Evolutionary conservation across 2,329 filamentous ascomycete genomes (phyloP).

Genomic region (Penicillium concentricum): DNA sequence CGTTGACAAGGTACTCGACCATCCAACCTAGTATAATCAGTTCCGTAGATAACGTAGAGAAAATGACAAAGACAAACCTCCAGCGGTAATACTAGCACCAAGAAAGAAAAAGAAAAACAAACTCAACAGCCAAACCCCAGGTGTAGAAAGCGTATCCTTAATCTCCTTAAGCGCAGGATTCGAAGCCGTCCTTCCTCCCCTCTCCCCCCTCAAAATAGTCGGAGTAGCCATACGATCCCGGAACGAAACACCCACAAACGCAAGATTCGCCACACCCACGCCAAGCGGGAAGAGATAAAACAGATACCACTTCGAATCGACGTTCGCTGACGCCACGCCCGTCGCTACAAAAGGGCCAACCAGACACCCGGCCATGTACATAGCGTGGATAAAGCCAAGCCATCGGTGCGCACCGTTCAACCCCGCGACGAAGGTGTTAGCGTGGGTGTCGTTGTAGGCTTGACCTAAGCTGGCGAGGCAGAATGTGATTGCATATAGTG

Average conservation of each 20-base stretch:
- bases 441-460: slow-evolving; percentile 63
- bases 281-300: slow-evolving; percentile 59
- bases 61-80: slow-evolving; percentile 26
- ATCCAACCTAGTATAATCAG: slow-evolving; percentile 53
- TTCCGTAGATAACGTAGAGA: not conserved
- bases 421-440: slow-evolving; percentile 60
- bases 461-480: slow-evolving; percentile 59
- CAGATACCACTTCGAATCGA: slow-evolving; percentile 50
- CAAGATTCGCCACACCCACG: slow-evolving; percentile 53
- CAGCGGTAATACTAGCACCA: slow-evolving; percentile 55
- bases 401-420: slow-evolving; percentile 57
- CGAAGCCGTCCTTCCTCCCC: not conserved
- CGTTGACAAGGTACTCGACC: slow-evolving; percentile 62
- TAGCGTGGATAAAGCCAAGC: slow-evolving; percentile 64
- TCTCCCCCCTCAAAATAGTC: not conserved
- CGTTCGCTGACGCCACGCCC: slow-evolving; percentile 46
- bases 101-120: slow-evolving; percentile 65
- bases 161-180: slow-evolving; percentile 24
- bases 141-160: slow-evolving; percentile 21
- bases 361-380: slow-evolving; percentile 58
- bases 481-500: slow-evolving; percentile 58
- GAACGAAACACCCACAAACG: slow-evolving; percentile 51
- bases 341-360: slow-evolving; percentile 57
- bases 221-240: slow-evolving; percentile 36
- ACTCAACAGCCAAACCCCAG: slow-evolving; percentile 56